Conservation (phyloP, 129 eudicot genomes). For the Arctium minus region DNA sequence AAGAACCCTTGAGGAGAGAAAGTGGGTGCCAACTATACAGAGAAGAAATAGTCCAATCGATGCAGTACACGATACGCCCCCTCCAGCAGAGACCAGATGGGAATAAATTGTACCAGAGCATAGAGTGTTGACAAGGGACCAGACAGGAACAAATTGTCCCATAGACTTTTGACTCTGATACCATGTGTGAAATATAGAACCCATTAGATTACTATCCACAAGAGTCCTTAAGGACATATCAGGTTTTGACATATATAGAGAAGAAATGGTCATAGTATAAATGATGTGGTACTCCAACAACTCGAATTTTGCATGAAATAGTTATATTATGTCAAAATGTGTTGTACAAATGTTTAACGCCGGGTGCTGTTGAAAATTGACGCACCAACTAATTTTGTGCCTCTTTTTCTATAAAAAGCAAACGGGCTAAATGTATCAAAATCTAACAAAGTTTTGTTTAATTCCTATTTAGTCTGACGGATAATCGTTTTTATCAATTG, state of each 20-base stretch:
- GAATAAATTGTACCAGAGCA: background rate
- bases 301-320: background rate
- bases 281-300: too few relatives aligned
- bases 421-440: too few relatives aligned
- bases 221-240: too few relatives aligned
- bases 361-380: background rate
- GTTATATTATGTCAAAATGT: background rate
- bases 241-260: too few relatives aligned
- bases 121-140: background rate
- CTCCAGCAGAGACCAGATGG: background rate
- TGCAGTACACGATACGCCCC: too few relatives aligned
- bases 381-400: background rate
- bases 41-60: too few relatives aligned
- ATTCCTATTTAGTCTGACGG: background rate
- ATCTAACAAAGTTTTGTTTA: background rate
- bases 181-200: too few relatives aligned
- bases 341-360: background rate
- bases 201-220: too few relatives aligned
- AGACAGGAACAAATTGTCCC: too few relatives aligned
- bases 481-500: background rate
- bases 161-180: too few relatives aligned
- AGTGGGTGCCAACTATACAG: background rate
- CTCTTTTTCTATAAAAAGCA: too few relatives aligned
- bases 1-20: background rate
- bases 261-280: too few relatives aligned